Conservation (phyloP, 2,329 filamentous ascomycete species). For the Lasiodiplodia citricola region DNA sequence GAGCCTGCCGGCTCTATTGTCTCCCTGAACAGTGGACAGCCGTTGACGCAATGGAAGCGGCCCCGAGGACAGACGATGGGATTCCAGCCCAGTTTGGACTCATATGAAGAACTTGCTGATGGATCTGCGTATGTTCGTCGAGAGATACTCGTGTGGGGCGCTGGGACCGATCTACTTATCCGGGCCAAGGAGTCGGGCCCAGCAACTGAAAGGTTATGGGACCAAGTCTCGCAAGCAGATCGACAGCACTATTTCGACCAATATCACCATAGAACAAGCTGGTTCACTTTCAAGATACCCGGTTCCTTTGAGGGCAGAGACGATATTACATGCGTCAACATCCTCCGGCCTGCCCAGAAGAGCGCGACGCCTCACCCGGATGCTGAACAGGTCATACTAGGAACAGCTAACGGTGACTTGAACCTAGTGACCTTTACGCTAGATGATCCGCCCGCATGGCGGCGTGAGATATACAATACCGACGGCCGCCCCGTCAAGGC, state of each 20-base stretch:
- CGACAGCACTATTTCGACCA: conserved; percentile 36
- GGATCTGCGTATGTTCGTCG: conserved; percentile 49
- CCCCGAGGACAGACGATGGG: conserved; percentile 60
- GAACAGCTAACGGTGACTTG: conserved; percentile 62
- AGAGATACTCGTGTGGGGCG: conserved; percentile 66
- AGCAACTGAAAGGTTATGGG: conserved; percentile 33
- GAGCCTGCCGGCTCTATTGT: conserved; percentile 45
- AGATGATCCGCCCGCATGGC: background rate
- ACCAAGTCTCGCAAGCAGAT: conserved; percentile 33
- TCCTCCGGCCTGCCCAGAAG: conserved; percentile 53
- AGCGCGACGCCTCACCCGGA: conserved; percentile 34
- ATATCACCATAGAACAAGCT: conserved; percentile 46
- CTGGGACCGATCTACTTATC: conserved; percentile 62
- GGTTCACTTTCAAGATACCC: conserved; percentile 59
- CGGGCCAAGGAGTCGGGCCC: conserved; percentile 53
- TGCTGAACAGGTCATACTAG: conserved; percentile 52
- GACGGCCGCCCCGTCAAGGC: conserved; percentile 52
- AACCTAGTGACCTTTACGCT: conserved; percentile 35
- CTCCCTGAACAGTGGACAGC: conserved; percentile 22
- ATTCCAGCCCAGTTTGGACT: conserved; percentile 64
- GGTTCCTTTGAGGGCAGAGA: conserved; percentile 59
- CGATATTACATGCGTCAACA: conserved; percentile 63
- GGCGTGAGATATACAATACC: conserved; percentile 47
- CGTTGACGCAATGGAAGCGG: conserved; percentile 40
- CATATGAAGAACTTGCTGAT: conserved; percentile 59